Conservation (phyloP, 2,329 filamentous ascomycete species). For the Hymenoscyphus fructigenus region DNA sequence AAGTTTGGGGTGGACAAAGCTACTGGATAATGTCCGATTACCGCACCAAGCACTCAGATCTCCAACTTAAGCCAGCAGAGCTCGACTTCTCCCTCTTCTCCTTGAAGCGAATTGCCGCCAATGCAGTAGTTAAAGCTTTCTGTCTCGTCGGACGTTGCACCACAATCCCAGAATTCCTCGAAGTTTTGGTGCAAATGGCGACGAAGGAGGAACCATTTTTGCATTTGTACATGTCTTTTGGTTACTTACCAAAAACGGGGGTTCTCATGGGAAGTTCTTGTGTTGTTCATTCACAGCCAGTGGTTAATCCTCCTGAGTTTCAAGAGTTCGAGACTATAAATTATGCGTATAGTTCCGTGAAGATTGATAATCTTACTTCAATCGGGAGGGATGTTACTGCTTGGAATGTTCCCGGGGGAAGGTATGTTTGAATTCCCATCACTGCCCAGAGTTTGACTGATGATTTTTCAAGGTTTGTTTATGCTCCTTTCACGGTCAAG, state of each 20-base stretch:
- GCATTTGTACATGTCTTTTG: slow-evolving; percentile 4
- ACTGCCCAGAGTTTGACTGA: not conserved
- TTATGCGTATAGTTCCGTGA: not conserved
- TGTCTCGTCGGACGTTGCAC: not conserved
- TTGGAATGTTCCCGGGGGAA: not conserved
- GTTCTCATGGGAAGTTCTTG: not conserved
- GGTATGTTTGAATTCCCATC: not conserved
- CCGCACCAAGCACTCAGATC: too few relatives aligned
- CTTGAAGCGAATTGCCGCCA: not conserved
- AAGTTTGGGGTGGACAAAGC: slow-evolving; percentile 2
- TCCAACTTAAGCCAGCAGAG: not conserved
- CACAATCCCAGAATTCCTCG: not conserved
- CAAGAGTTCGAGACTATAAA: not conserved
- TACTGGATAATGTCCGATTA: not conserved
- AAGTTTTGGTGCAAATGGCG: not conserved
- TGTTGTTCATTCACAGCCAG: not conserved
- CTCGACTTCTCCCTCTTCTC: not conserved
- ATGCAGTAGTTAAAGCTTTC: not conserved
- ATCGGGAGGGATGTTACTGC: not conserved
- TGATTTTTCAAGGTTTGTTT: not conserved
- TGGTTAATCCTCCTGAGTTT: not conserved
- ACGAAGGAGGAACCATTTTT: not conserved
- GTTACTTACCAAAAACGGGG: not conserved
- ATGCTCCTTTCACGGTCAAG: slow-evolving; percentile 1
- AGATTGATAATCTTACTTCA: not conserved